These are phyloP conservation scores for Rhizomucor pusillus DNA, from an alignment of 371 early-diverging fungal species.

Conservation along the genomic window DNA sequence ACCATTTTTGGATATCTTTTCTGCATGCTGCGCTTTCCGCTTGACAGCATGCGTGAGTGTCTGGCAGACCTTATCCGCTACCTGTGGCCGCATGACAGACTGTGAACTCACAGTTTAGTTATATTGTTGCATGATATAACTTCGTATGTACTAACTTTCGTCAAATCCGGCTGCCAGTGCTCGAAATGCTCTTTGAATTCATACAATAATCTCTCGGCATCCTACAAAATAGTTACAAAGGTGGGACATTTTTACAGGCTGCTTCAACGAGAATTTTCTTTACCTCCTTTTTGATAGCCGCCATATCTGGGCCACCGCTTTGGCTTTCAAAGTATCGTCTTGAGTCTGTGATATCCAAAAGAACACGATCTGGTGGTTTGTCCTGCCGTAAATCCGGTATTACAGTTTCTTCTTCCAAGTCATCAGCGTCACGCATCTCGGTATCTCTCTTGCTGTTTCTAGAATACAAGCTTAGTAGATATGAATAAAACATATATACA, in stretches of 20 bases:
- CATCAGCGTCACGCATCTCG: constrained; percentile 8
- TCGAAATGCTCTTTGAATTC: constrained; percentile 34
- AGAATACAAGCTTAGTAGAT: background rate
- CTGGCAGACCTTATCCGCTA: constrained; percentile 32
- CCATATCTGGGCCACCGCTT: constrained; percentile 34
- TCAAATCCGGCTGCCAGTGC: constrained; percentile 39
- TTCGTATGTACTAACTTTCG: constrained; percentile 19
- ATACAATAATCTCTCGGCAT: constrained; percentile 20
- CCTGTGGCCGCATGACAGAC: constrained; percentile 30
- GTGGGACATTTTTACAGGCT: too few relatives aligned
- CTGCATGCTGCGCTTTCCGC: constrained; percentile 27
- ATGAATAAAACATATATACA: background rate
- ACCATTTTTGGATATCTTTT: constrained; percentile 27
- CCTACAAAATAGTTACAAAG: constrained; percentile 8
- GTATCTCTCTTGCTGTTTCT: constrained; percentile 4
- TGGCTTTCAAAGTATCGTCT: constrained; percentile 79
- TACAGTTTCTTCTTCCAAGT: constrained; percentile 40
- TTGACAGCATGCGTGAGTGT: constrained; percentile 34
- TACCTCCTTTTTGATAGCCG: constrained; percentile 23
- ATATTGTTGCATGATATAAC: background rate
- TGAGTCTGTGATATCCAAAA: constrained; percentile 74
- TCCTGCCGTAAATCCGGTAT: constrained; percentile 66
- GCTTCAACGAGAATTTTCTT: too few relatives aligned
- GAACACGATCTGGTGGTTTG: constrained; percentile 46
- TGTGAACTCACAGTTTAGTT: background rate